A percentile compares a stretch with the other conserved stretches of the same genome.
phyloP scores from a whole-genome alignment of 306 rosid species.

The Neltuma alba region DNA sequence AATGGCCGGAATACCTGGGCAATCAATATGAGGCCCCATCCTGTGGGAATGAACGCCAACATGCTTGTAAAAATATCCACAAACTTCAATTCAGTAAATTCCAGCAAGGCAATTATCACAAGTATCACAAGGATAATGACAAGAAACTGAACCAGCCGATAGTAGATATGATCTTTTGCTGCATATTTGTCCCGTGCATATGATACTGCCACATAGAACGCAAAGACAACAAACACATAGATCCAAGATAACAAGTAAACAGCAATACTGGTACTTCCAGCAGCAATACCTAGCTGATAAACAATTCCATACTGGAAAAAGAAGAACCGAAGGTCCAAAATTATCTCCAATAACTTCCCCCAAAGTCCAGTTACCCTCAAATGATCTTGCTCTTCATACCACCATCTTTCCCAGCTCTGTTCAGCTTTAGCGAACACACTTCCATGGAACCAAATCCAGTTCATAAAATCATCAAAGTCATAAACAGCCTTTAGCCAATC shows the following conservation, averaged over 20 bases:
- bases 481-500: neutral
- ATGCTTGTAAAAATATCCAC: slow-evolving; percentile 1
- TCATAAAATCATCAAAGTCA: neutral
- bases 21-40: slow-evolving; percentile 6
- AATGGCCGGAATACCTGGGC: slow-evolving; percentile 4
- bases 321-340: neutral
- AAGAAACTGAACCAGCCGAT: neutral
- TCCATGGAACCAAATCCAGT: neutral
- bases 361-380: neutral
- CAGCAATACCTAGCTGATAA: slow-evolving; percentile 1
- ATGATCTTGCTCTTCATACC: slow-evolving; percentile 4
- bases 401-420: slow-evolving; percentile 9
- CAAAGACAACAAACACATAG: neutral
- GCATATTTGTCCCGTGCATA: neutral
- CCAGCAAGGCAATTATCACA: neutral
- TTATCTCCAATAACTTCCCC: neutral
- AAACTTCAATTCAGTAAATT: neutral
- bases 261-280: slow-evolving; percentile 6
- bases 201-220: neutral
- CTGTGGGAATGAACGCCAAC: neutral
- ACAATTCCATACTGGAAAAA: slow-evolving; percentile 9
- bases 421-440: slow-evolving; percentile 3
- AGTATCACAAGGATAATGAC: neutral
- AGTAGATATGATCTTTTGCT: neutral
- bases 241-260: neutral